Conservation (phyloP, 2,329 filamentous ascomycete genomes). For the Ophiostoma sp. region DNA sequence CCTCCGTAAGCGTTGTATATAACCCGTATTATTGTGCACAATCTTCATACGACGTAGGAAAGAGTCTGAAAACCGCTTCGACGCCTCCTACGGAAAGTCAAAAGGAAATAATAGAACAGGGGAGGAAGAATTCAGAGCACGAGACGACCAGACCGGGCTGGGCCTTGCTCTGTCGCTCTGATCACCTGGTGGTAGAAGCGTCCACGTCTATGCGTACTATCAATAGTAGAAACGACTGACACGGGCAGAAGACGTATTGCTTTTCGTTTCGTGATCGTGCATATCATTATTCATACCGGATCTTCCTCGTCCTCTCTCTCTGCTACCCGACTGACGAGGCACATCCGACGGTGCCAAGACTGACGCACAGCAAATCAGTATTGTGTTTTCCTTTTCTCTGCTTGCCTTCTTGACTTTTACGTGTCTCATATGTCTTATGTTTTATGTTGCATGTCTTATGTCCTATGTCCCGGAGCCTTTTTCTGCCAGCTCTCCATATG, state of each 20-base stretch:
- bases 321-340: too few species aligned
- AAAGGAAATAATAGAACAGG: neutral
- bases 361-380: too few species aligned
- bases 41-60: neutral
- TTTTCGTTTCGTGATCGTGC: too few species aligned
- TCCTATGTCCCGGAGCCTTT: neutral
- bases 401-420: neutral
- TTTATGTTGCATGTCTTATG: too few species aligned
- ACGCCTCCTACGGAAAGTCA: neutral
- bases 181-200: neutral
- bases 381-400: too few species aligned
- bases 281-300: too few species aligned
- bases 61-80: neutral
- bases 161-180: neutral
- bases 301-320: too few species aligned
- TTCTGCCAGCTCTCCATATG: neutral
- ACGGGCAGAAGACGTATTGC: too few species aligned
- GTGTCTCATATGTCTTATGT: neutral
- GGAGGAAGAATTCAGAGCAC: neutral
- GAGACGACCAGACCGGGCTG: neutral
- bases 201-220: neutral
- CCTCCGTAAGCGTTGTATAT: neutral
- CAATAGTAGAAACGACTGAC: neutral
- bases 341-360: too few species aligned
- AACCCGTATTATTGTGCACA: conserved; percentile 14